Conservation (phyloP, 139 green algal genomes). For the Deuterostichococcus epilithicus region DNA sequence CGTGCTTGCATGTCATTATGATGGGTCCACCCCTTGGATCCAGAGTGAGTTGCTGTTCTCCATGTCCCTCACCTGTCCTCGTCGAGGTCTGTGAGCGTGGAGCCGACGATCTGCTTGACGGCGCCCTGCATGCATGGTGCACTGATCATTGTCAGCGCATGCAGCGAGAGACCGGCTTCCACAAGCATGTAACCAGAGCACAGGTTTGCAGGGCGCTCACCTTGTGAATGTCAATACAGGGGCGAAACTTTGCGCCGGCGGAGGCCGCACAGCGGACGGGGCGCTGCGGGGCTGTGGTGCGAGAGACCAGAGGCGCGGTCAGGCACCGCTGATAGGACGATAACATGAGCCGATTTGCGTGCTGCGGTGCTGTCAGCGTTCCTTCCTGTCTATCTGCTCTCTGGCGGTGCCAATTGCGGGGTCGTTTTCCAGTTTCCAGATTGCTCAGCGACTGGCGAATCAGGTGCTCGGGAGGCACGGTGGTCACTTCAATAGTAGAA, state of each 20-base stretch:
- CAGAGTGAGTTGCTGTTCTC: not conserved
- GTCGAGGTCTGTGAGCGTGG: conserved; percentile 79
- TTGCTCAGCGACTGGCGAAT: too few relatives aligned
- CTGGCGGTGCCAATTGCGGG: too few relatives aligned
- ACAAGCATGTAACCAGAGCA: not conserved
- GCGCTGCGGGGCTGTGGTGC: not conserved
- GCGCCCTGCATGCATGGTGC: conserved; percentile 66
- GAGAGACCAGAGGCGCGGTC: not conserved
- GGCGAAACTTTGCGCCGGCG: conserved; percentile 76
- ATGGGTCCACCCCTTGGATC: not conserved
- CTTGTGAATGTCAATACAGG: conserved; percentile 99
- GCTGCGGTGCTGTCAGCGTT: too few relatives aligned
- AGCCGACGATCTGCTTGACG: conserved; percentile 99
- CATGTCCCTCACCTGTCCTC: conserved; percentile 4
- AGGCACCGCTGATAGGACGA: not conserved
- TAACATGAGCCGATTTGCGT: too few relatives aligned
- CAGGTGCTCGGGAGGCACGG: too few relatives aligned
- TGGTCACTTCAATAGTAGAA: too few relatives aligned
- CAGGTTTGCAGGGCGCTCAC: conserved; percentile 27
- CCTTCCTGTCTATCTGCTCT: too few relatives aligned
- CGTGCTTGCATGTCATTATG: not conserved
- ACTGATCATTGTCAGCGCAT: not conserved
- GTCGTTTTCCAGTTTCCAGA: too few relatives aligned
- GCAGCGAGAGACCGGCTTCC: not conserved
- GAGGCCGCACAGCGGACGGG: not conserved